These are phyloP conservation scores for Tremellales sp. DNA, from an alignment of 1,284 basidiomycete genomes.

Conservation along the genomic window DNA sequence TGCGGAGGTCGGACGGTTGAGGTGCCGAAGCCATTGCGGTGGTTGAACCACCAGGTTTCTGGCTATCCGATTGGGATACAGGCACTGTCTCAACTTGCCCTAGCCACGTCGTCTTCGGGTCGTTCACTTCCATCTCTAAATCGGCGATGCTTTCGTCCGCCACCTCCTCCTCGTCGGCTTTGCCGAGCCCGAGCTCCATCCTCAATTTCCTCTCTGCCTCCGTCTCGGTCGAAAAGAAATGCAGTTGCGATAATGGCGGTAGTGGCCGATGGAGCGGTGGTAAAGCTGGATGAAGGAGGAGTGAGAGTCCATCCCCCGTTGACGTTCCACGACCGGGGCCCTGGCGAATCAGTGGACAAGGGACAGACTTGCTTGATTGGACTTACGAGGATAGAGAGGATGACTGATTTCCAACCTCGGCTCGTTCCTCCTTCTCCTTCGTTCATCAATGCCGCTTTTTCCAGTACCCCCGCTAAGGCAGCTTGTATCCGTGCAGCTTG, in stretches of 20 bases:
- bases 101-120: too few species aligned
- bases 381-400: constrained; percentile 23
- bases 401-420: constrained; percentile 26
- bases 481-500: neutral
- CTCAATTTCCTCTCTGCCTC: constrained; percentile 35
- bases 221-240: constrained; percentile 34
- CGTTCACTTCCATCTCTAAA: too few species aligned
- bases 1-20: too few species aligned
- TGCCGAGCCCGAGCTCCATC: constrained; percentile 25
- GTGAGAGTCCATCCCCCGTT: constrained; percentile 9
- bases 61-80: too few species aligned
- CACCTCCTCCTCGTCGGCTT: constrained; percentile 10
- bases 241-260: constrained; percentile 33
- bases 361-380: too few species aligned
- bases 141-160: too few species aligned
- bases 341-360: neutral
- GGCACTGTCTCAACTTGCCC: too few species aligned
- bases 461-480: constrained; percentile 12
- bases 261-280: constrained; percentile 32
- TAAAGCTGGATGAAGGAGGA: constrained; percentile 34
- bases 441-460: constrained; percentile 17
- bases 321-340: too few species aligned
- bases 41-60: too few species aligned
- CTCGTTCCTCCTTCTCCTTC: constrained; percentile 24
- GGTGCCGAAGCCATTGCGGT: too few species aligned